These are phyloP conservation scores for Gaeumannomyces tritici DNA, from an alignment of 2,329 filamentous ascomycete species.

Conservation along the genomic window DNA sequence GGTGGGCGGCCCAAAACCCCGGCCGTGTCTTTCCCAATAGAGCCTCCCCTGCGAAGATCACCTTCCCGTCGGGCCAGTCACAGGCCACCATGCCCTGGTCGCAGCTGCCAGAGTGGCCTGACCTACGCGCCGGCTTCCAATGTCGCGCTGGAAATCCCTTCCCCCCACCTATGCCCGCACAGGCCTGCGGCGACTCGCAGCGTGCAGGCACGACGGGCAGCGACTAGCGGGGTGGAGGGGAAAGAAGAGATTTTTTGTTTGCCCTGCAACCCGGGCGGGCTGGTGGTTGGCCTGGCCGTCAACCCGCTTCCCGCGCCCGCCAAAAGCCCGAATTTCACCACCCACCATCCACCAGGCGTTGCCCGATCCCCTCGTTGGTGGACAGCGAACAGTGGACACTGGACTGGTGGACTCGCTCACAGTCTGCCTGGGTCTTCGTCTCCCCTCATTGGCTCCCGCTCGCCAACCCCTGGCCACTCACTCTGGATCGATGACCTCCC, in stretches of 20 bases:
- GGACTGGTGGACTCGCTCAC: not conserved
- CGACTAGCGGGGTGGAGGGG: not conserved
- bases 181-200: too few relatives aligned
- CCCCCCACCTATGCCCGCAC: too few relatives aligned
- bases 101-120: slow-evolving; percentile 1
- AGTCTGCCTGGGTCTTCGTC: not conserved
- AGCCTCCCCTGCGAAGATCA: not conserved
- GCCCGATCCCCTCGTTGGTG: not conserved
- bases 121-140: slow-evolving; percentile 1
- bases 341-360: not conserved
- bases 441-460: not conserved
- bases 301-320: too few relatives aligned
- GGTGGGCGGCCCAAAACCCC: not conserved
- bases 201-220: too few relatives aligned
- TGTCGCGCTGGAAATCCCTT: not conserved
- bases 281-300: not conserved
- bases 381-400: too few relatives aligned
- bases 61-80: not conserved
- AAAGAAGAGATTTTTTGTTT: not conserved
- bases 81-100: not conserved
- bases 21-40: not conserved
- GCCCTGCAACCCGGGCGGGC: too few relatives aligned
- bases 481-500: not conserved
- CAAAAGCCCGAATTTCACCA: not conserved
- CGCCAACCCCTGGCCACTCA: not conserved